Evolutionary conservation across 768 basidiomycete genomes (phyloP), one percentile per base, ranked within the genome.

Genomic region (Brasilioporus rufonigricans): DNA sequence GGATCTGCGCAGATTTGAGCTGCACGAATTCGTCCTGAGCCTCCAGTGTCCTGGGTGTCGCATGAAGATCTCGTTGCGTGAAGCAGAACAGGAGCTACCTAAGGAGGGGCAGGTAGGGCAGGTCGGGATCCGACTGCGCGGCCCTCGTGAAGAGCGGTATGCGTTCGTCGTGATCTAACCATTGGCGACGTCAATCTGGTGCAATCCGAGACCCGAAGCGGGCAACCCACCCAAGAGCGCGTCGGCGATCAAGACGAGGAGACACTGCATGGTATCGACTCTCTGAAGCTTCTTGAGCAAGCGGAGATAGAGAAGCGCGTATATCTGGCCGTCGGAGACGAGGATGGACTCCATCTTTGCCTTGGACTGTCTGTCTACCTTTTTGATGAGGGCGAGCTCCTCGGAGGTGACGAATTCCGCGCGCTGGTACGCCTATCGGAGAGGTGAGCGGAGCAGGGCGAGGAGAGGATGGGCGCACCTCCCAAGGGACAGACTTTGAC

Each of bases 1-100:
- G 75, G 59, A 98, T 89, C 65, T 96, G 90, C 0, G 89, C 80
- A 12, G 89, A 79, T 67, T 95, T 97, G 53, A 98, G 78, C 65
- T 95, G 92, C n/a, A 92, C 86, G 61, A 97, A 98, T 67, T 98
- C 95, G 68, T 98, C 97, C 61, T 86, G 87, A 13, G 87, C 83
- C 36, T 91, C 87, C 44, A 97, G 75, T 32, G 86, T 84, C 62
- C 92, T 96, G 60, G 26, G 50, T 35, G 45, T 31, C 40, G 31
- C 26, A 31, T 52, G 23, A 71, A 33, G n/a, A 39, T 19, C n/a
- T 26, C 24, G 48, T 23, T 12, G 44, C 35, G 49, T 16, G 26
- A 47, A 35, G 21, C 24, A n/a, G 21, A 45, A 16, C 19, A 46
- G 41, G 11, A 23, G 33, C 46, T 65, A 90, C 93, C 86, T 81